Evolutionary conservation across 306 rosid genomes (phyloP), one percentile per base, ranked within the genome.

Genomic region (Vigna radiata): DNA sequence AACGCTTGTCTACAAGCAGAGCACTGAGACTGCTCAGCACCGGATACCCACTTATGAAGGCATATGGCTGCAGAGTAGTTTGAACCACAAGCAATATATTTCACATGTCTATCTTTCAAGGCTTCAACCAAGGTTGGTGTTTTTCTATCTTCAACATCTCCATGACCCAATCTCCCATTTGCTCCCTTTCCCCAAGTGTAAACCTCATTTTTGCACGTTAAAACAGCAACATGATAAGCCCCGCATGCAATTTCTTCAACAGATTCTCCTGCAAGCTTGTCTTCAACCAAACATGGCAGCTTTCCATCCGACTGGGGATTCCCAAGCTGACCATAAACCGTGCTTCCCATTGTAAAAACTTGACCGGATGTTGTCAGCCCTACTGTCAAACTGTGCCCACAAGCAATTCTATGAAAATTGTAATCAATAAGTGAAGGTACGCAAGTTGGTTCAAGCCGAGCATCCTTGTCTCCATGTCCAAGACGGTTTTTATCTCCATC

Each of bases 111-210:
- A 80, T 95, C 98, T 80, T 90, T 95, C 82, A 95, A 85, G 67
- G 86, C 89, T 86, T 95, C 98, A 53, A 95, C 96, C 81, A 95
- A 70, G 39, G 97, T 90, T 23, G 98, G 97, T 7, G 78, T 72
- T 80, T 95, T 95, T 33, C 96, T 83, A 92, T 95, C 98, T 84
- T 92, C 98, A 82, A 91, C 76, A 77, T 95, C 98, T 21, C 98
- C 98, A 59, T 95, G 98, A 70, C 98, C 98, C 87, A 95, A 86
- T 82, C 98, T 89, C 83, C 98, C 98, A 82, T 92, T 95, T 46
- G 98, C 98, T 76, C 98, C 98, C 86, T 95, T 95, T 66, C 98
- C 98, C 98, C 98, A 95, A 15, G 97, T 95, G 86, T 83, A 95
- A 83, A 95, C 98, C 83, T 95, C 98, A 85, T 95, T 95, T 83